These are phyloP conservation scores for Colletotrichum echinochloae DNA, from an alignment of 2,329 filamentous ascomycete genomes.

Conservation along the genomic window DNA sequence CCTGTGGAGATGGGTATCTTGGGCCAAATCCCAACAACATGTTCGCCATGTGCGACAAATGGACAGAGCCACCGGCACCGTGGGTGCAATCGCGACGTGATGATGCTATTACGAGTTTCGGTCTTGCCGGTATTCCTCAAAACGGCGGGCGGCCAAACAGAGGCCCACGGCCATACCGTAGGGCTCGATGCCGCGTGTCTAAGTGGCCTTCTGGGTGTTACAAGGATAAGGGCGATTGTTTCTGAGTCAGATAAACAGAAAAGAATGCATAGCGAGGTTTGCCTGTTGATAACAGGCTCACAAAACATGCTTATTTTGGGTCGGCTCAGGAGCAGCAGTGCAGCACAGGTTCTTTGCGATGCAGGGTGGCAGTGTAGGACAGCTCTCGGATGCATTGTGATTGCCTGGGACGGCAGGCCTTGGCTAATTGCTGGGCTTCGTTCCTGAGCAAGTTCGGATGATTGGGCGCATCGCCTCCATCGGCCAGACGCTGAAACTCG, in stretches of 20 bases:
- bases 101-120: neutral
- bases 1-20: neutral
- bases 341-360: constrained; percentile 14
- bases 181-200: neutral
- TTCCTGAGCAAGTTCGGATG: constrained; percentile 22
- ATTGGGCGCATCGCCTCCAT: constrained; percentile 32
- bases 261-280: constrained; percentile 22
- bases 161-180: neutral
- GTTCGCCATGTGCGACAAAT: neutral
- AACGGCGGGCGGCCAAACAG: neutral
- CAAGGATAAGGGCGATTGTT: constrained; percentile 10
- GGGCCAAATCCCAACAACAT: neutral
- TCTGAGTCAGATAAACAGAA: constrained; percentile 18
- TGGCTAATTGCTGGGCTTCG: constrained; percentile 11
- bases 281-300: neutral
- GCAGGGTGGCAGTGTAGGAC: neutral
- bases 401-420: constrained; percentile 15
- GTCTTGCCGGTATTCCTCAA: neutral
- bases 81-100: neutral
- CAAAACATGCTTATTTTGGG: constrained; percentile 12
- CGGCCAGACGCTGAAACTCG: constrained; percentile 33
- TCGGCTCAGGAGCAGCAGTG: constrained; percentile 6
- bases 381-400: constrained; percentile 14
- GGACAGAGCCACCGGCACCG: neutral
- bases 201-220: neutral